Percentiles rank a stretch among this genome's conserved stretches.
Evolutionary conservation across 1,284 basidiomycete species (phyloP).

Genomic region (Exobasidium cylindrosporum): DNA sequence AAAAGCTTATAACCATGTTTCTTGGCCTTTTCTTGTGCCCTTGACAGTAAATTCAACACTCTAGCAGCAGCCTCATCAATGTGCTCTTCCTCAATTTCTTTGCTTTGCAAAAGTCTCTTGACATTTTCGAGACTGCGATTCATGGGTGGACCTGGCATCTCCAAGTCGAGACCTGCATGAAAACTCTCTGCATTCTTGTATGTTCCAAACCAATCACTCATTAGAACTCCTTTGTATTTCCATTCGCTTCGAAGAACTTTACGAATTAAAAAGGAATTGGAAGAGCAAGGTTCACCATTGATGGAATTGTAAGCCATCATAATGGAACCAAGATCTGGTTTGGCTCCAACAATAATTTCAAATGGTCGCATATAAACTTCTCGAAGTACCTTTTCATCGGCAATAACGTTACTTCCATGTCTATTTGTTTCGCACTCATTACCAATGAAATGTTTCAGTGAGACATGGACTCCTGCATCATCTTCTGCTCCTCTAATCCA

Average conservation of each 20-base stretch:
- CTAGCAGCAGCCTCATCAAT: neutral
- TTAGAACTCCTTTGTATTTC: slow-evolving; percentile 70
- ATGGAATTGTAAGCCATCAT: slow-evolving; percentile 57
- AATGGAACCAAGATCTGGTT: neutral
- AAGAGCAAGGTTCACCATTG: slow-evolving; percentile 67
- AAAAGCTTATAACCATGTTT: too few species aligned
- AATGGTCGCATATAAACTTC: slow-evolving; percentile 6
- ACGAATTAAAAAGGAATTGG: slow-evolving; percentile 66
- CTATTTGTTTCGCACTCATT: slow-evolving; percentile 10
- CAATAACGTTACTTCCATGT: neutral
- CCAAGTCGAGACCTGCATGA: slow-evolving; percentile 1
- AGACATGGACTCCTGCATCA: neutral
- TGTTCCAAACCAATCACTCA: slow-evolving; percentile 45
- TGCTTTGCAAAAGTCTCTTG: neutral
- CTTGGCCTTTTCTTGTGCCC: neutral
- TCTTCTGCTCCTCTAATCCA: neutral
- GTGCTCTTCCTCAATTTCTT: neutral
- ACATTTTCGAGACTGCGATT: neutral
- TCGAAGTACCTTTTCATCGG: neutral
- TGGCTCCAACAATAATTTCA: slow-evolving; percentile 5
- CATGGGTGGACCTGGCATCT: slow-evolving; percentile 11
- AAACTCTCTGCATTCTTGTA: neutral
- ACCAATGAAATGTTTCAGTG: slow-evolving; percentile 2
- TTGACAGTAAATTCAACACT: neutral
- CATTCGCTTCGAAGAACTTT: slow-evolving; percentile 68